Evolutionary conservation across 805 yeast species (phyloP), one percentile per base, ranked within the genome.

Genomic region (Metschnikowia peoriensis): DNA sequence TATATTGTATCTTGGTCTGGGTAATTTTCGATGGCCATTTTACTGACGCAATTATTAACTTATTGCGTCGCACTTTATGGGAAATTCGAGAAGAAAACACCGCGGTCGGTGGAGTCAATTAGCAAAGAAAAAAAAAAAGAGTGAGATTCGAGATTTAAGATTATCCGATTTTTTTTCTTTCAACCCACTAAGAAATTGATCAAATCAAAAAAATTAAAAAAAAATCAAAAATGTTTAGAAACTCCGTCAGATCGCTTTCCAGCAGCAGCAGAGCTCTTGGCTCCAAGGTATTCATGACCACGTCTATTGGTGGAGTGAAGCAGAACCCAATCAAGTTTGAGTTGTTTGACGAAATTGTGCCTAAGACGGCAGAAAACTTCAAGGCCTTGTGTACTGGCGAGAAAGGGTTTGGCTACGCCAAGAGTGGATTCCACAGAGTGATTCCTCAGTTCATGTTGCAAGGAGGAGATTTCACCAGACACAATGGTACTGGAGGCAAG

Each of bases 371-470:
- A 61, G 96, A 88, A 77, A 92, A 92, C 82, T 92, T 92, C 88
- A 86, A 96, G 76, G 96, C 96, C 58, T 81, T 92, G 67, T 80
- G 87, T 72, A 91, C 97, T 58, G 97, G 97, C 64, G 97, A 89
- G 79, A 88, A 90, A 82, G 98, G 97, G 56, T 88, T 77, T 66
- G 97, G 97, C 55, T 91, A 85, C 83, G 85, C 85, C 69, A 82
- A 80, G 66, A 88, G 96, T 46, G 78, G 85, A 60, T 92, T 93
- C 94, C 97, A 92, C 89, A 87, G 97, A 80, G 96, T 92, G 61
- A 91, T 91, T 67, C 97, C 97, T 60, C 85, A 88, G 73, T 92
- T 92, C 81, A 92, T 92, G 98, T 80, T 93, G 70, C 98, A 92
- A 82, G 97, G 81, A 65, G 79, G 97, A 63, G 97, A 91, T 68